These are phyloP conservation scores for Aureobasidium sp. DNA, from an alignment of 2,329 filamentous ascomycete species.

Conservation along the genomic window DNA sequence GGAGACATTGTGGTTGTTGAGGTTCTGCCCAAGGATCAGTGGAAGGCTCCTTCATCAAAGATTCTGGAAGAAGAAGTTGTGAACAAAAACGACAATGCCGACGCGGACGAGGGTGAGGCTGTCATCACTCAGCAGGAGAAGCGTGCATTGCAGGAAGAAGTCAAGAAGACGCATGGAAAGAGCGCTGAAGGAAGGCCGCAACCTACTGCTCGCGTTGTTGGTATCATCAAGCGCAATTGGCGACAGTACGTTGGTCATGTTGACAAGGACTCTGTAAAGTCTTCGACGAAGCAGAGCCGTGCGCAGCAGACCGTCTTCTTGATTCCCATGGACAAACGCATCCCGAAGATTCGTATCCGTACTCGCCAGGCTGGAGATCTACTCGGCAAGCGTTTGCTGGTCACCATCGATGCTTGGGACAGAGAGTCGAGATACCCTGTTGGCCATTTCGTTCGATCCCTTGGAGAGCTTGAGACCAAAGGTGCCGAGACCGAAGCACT, in stretches of 20 bases:
- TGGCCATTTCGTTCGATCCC: conserved; percentile 85
- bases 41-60: conserved; percentile 92
- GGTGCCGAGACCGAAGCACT: conserved; percentile 95
- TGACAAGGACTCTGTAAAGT: conserved; percentile 73
- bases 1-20: conserved; percentile 92
- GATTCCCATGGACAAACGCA: conserved; percentile 94
- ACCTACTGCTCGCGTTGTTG: conserved; percentile 85
- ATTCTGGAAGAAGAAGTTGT: conserved; percentile 90
- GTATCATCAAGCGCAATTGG: conserved; percentile 93
- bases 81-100: conserved; percentile 88
- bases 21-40: conserved; percentile 85
- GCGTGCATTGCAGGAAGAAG: conserved; percentile 81
- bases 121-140: conserved; percentile 85
- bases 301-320: conserved; percentile 90
- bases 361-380: conserved; percentile 85
- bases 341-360: conserved; percentile 89
- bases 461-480: conserved; percentile 92
- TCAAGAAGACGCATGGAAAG: conserved; percentile 72
- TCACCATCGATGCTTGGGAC: conserved; percentile 94
- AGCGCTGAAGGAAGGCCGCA: conserved; percentile 68
- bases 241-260: conserved; percentile 95
- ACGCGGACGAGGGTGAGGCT: conserved; percentile 61
- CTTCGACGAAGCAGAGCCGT: conserved; percentile 63
- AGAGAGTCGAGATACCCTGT: conserved; percentile 84
- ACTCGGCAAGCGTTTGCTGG: conserved; percentile 80